Evolutionary conservation across 139 green algal species (phyloP).

Genomic region (Chlorella sp.): DNA sequence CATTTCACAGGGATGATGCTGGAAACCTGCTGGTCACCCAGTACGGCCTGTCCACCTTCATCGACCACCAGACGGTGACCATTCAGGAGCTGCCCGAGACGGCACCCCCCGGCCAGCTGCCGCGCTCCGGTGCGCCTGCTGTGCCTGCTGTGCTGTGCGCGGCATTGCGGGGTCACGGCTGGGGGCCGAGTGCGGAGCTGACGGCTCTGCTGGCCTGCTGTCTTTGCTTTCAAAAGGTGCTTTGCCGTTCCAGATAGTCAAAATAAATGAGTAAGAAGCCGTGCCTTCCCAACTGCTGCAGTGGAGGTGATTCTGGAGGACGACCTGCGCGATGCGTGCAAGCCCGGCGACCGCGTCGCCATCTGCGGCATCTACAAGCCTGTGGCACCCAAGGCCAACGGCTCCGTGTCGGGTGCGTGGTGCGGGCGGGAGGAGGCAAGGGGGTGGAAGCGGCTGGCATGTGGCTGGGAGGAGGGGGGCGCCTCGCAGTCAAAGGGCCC

Average conservation of each 20-base stretch:
- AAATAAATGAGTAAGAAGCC: too few species aligned
- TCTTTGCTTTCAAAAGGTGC: neutral
- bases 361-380: constrained; percentile 96
- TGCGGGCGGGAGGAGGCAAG: neutral
- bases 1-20: neutral
- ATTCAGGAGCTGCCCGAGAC: constrained; percentile 99
- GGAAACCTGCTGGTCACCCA: constrained; percentile 92
- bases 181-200: neutral
- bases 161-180: neutral
- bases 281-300: neutral
- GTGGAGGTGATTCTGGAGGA: constrained; percentile 60
- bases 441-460: neutral
- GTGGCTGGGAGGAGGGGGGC: too few species aligned
- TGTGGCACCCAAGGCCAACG: constrained; percentile 60
- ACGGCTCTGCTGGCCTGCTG: neutral
- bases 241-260: too few species aligned
- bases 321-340: constrained; percentile 89
- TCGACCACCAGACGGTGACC: constrained; percentile 87
- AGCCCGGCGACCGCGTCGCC: constrained; percentile 94
- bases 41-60: constrained; percentile 94
- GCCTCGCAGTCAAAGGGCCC: too few species aligned
- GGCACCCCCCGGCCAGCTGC: constrained; percentile 94
- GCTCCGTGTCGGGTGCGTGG: constrained; percentile 62
- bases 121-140: constrained; percentile 54
- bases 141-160: too few species aligned